phyloP scores from a whole-genome alignment of 2,329 filamentous ascomycete species.

The Penicillium sp. region DNA sequence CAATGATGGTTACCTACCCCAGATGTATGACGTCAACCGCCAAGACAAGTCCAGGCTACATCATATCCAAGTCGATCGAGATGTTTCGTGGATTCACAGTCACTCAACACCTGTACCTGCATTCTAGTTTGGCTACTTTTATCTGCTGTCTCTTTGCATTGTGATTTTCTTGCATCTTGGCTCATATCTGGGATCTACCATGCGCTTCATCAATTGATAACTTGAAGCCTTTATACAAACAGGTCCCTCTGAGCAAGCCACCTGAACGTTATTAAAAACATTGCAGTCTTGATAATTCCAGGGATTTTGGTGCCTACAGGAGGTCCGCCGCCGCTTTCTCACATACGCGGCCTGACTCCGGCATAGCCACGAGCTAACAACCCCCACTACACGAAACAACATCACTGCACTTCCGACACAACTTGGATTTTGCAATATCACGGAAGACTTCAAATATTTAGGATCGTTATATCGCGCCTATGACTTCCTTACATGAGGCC shows the following conservation, averaged over 20 bases:
- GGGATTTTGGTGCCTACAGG: background rate
- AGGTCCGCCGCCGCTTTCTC: too few relatives aligned
- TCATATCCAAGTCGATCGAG: background rate
- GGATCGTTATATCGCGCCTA: constrained; percentile 24
- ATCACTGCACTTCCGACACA: background rate
- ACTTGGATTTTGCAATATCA: too few relatives aligned
- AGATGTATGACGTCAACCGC: constrained; percentile 3
- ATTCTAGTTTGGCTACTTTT: background rate
- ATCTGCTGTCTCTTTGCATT: background rate
- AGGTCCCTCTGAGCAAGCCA: background rate
- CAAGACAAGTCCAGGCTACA: background rate
- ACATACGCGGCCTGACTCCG: background rate
- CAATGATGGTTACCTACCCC: constrained; percentile 1
- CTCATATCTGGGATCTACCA: background rate
- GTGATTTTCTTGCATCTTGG: background rate
- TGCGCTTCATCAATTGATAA: background rate
- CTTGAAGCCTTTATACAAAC: background rate
- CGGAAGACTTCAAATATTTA: background rate
- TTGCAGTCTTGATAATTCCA: background rate
- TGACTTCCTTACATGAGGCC: constrained; percentile 59
- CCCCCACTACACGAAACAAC: background rate
- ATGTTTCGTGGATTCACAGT: background rate
- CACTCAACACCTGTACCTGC: background rate
- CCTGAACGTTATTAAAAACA: background rate
- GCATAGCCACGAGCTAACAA: background rate